Percentiles rank a stretch among this genome's conserved stretches.
Conservation (phyloP, 805 yeast genomes). For the Dipodascopsis uninucleata region DNA sequence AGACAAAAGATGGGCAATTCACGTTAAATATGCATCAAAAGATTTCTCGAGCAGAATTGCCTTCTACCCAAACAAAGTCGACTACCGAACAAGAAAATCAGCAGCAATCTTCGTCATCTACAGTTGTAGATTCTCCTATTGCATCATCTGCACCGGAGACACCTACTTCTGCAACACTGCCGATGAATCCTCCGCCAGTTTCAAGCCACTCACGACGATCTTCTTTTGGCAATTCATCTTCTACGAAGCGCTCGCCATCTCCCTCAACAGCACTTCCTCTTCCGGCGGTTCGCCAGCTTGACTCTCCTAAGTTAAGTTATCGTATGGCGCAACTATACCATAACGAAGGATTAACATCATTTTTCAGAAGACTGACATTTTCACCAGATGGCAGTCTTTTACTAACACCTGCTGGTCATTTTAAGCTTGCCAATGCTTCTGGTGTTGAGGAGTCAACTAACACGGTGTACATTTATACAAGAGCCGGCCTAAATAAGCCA, state of each 20-base stretch:
- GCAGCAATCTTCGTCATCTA: too few species aligned
- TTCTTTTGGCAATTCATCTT: constrained; percentile 41
- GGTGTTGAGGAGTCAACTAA: constrained; percentile 49
- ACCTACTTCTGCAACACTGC: constrained; percentile 22
- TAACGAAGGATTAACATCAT: constrained; percentile 83
- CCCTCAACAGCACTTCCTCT: constrained; percentile 40
- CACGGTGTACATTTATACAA: constrained; percentile 74
- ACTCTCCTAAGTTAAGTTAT: constrained; percentile 34
- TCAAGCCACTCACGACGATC: constrained; percentile 42
- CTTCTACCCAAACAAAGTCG: constrained; percentile 34
- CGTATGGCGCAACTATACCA: constrained; percentile 53
- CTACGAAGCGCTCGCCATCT: constrained; percentile 38
- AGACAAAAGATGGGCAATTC: constrained; percentile 35
- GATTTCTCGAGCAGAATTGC: constrained; percentile 56
- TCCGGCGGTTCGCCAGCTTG: constrained; percentile 48
- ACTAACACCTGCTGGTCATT: constrained; percentile 72
- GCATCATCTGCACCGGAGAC: constrained; percentile 29
- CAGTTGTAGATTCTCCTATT: constrained; percentile 29
- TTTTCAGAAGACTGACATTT: constrained; percentile 79
- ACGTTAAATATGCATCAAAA: constrained; percentile 45
- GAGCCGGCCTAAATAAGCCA: constrained; percentile 60
- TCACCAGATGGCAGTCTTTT: constrained; percentile 87
- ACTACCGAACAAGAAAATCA: constrained; percentile 8
- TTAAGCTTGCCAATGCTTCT: constrained; percentile 37
- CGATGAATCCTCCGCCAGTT: constrained; percentile 39